These are phyloP conservation scores for Pichia californica DNA, from an alignment of 805 yeast genomes.

Conservation along the genomic window DNA sequence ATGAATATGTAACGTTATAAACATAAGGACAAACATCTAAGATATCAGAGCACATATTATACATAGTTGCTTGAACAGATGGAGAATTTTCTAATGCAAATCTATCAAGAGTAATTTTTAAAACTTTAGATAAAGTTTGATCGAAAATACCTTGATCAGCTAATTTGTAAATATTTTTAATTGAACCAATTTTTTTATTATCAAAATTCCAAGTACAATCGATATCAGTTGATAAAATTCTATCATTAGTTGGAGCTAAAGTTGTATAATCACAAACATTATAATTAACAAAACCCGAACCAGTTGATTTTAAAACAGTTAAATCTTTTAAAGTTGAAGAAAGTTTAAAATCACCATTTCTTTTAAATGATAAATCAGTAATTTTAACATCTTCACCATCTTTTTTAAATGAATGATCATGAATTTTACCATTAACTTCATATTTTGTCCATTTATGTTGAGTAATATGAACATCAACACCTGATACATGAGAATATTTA, in stretches of 20 bases:
- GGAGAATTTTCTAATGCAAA: slow-evolving; percentile 86
- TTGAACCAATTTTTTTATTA: slow-evolving; percentile 40
- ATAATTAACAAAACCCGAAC: slow-evolving; percentile 88
- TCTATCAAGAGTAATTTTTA: slow-evolving; percentile 61
- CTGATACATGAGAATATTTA: slow-evolving; percentile 73
- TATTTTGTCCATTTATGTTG: slow-evolving; percentile 76
- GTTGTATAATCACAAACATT: slow-evolving; percentile 85
- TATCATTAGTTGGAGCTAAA: slow-evolving; percentile 72
- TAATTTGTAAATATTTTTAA: slow-evolving; percentile 40
- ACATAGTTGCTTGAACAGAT: slow-evolving; percentile 97
- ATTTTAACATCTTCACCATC: slow-evolving; percentile 78
- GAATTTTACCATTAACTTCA: slow-evolving; percentile 67
- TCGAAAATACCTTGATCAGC: slow-evolving; percentile 66
- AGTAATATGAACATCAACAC: slow-evolving; percentile 56
- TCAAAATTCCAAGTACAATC: slow-evolving; percentile 68
- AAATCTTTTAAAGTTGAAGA: slow-evolving; percentile 70
- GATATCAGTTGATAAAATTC: slow-evolving; percentile 84
- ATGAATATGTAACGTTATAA: slow-evolving; percentile 59
- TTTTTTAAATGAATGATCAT: slow-evolving; percentile 78
- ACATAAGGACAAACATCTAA: slow-evolving; percentile 52
- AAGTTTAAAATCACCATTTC: slow-evolving; percentile 49
- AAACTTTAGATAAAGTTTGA: slow-evolving; percentile 51
- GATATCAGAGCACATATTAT: slow-evolving; percentile 77
- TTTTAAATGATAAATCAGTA: slow-evolving; percentile 46
- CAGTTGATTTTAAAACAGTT: slow-evolving; percentile 84